Evolutionary conservation across 192 early-diverging fungal genomes (phyloP).

Genomic region (Linnemannia hyalina): DNA sequence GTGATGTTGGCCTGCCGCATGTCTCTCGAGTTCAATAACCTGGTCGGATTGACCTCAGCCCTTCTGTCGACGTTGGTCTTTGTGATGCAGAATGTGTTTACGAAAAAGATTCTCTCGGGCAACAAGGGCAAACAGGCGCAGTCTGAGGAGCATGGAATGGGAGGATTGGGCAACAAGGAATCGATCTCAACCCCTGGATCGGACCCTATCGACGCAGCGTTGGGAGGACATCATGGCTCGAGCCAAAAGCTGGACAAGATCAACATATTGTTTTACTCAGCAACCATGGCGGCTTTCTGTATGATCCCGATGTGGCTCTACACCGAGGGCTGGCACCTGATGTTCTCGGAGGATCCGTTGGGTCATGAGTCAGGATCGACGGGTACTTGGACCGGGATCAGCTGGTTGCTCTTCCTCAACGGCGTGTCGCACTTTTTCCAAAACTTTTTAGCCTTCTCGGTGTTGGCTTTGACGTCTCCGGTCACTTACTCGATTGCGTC

Average conservation of each 20-base stretch:
- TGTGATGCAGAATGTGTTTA: constrained; percentile 90
- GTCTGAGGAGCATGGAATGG: constrained; percentile 30
- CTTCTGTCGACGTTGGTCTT: constrained; percentile 85
- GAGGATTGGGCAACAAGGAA: constrained; percentile 41
- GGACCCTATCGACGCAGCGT: constrained; percentile 20
- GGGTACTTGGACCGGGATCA: constrained; percentile 35
- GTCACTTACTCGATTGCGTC: constrained; percentile 91
- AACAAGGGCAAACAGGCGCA: constrained; percentile 34
- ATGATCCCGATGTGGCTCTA: constrained; percentile 89
- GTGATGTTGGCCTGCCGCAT: constrained; percentile 89
- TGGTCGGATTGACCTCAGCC: constrained; percentile 82
- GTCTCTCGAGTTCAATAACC: constrained; percentile 75
- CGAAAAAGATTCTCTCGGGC: constrained; percentile 82
- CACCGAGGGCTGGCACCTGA: constrained; percentile 68
- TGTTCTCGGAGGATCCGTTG: constrained; percentile 44
- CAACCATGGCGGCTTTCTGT: constrained; percentile 75
- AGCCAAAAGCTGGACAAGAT: constrained; percentile 84
- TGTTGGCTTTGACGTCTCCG: constrained; percentile 80
- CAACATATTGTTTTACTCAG: constrained; percentile 88
- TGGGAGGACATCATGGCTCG: not conserved
- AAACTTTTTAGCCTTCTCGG: constrained; percentile 83
- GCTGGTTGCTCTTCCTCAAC: constrained; percentile 78
- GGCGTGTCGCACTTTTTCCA: constrained; percentile 86
- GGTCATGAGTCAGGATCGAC: not conserved
- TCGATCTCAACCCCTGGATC: constrained; percentile 20